Evolutionary conservation across 2,329 filamentous ascomycete genomes (phyloP).

Genomic region (Phialocephala subalpina): DNA sequence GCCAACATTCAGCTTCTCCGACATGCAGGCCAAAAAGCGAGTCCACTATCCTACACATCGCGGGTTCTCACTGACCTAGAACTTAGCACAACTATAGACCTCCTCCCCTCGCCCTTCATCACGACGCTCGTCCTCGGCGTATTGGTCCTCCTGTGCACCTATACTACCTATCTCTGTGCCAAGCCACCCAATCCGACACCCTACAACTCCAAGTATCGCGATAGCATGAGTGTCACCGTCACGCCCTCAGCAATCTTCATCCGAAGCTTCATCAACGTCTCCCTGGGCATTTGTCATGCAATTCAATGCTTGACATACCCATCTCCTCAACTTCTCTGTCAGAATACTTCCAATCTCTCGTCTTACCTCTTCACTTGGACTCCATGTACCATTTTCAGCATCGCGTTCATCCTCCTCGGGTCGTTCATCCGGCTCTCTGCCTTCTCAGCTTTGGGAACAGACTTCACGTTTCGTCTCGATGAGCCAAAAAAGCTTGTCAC

Average conservation of each 20-base stretch:
- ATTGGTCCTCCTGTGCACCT: conserved; percentile 17
- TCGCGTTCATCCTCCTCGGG: conserved; percentile 37
- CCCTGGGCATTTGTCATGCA: conserved; percentile 21
- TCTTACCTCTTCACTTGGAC: conserved; percentile 41
- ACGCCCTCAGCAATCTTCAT: conserved; percentile 13
- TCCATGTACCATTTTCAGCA: conserved; percentile 20
- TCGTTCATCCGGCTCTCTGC: conserved; percentile 47
- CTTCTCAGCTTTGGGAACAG: conserved; percentile 54
- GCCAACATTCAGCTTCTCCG: too few species aligned
- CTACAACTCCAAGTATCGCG: conserved; percentile 1
- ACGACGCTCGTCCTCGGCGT: conserved; percentile 12
- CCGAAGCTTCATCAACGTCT: conserved; percentile 6
- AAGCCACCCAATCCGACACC: conserved; percentile 23
- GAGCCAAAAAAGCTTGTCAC: conserved; percentile 76
- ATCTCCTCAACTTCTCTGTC: conserved; percentile 19
- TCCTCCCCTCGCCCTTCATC: background rate
- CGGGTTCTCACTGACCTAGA: background rate
- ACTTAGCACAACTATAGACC: background rate
- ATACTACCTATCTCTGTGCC: conserved; percentile 20
- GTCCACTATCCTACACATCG: background rate
- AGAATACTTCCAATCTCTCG: conserved; percentile 16
- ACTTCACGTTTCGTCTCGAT: conserved; percentile 62
- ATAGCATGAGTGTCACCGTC: conserved; percentile 14
- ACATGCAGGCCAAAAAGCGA: background rate
- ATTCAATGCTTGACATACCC: conserved; percentile 18